A percentile compares a stretch with the other conserved stretches of the same genome.
phyloP scores from a whole-genome alignment of 192 early-diverging fungal genomes.

The Linnemannia zychae region DNA sequence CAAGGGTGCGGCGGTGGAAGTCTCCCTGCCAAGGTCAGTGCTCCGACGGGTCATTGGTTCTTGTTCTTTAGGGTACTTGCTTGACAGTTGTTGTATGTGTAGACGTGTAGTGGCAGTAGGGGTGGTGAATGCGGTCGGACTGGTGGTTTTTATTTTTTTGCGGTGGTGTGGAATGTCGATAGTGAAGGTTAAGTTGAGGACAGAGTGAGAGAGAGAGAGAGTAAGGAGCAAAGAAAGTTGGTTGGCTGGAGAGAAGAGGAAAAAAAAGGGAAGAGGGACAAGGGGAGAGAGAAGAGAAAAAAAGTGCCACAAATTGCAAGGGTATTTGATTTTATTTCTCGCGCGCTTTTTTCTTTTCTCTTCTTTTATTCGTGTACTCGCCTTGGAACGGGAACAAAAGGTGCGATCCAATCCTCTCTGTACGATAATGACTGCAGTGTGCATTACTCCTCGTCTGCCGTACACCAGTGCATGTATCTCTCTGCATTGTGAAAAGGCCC shows the following conservation, averaged over 20 bases:
- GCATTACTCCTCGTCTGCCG: no score
- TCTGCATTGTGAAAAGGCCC: no score
- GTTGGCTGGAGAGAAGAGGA: neutral
- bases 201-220: neutral
- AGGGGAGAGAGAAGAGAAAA: neutral
- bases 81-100: neutral
- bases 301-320: neutral
- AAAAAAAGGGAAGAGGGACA: neutral
- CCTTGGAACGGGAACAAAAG: no score
- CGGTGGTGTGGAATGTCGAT: no score
- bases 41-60: conserved; percentile 32
- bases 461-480: no score
- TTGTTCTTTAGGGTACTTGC: neutral
- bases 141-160: no score
- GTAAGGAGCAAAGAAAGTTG: neutral
- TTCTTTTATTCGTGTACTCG: no score
- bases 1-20: neutral
- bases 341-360: no score
- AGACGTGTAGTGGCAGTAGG: neutral
- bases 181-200: no score
- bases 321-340: neutral
- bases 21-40: conserved; percentile 5
- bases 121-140: neutral
- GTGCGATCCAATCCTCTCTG: no score
- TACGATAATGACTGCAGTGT: no score